Evolutionary conservation across 2,329 filamentous ascomycete genomes (phyloP).

Genomic region (Tolypocladium inflatum): DNA sequence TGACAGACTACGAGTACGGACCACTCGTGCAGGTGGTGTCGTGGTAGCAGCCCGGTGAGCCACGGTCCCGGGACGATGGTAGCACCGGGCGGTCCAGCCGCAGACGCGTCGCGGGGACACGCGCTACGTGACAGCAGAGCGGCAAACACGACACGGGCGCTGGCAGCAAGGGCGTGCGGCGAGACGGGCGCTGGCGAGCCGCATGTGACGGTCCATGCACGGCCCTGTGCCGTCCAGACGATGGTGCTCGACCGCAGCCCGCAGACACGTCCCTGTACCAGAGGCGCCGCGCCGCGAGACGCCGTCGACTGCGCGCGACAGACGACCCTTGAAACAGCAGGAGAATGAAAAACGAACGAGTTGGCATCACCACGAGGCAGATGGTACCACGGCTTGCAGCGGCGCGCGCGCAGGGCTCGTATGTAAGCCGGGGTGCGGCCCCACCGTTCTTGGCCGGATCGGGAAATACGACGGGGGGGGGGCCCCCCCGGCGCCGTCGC

Average conservation of each 20-base stretch:
- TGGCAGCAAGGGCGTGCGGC: background rate
- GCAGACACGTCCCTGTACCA: too few species aligned
- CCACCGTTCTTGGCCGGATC: background rate
- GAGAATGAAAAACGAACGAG: too few species aligned
- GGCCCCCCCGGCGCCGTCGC: background rate
- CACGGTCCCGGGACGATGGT: background rate
- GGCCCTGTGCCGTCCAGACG: too few species aligned
- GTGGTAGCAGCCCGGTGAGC: background rate
- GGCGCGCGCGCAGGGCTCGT: background rate
- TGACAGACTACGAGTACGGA: background rate
- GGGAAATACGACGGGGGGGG: background rate
- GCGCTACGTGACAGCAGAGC: constrained; percentile 1
- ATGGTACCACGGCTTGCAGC: background rate
- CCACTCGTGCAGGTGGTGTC: too few species aligned
- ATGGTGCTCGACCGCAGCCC: too few species aligned
- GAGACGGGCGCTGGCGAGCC: too few species aligned
- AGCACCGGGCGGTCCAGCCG: background rate
- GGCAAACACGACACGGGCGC: too few species aligned
- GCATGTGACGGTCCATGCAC: too few species aligned
- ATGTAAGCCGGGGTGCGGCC: background rate
- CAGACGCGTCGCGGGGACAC: background rate
- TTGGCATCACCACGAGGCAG: background rate
- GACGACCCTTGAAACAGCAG: too few species aligned
- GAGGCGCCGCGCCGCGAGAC: too few species aligned
- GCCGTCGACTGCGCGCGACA: too few species aligned